Base-by-base conservation (phyloP, 208 protist species). In the Trypanosoma brucei region DNA sequence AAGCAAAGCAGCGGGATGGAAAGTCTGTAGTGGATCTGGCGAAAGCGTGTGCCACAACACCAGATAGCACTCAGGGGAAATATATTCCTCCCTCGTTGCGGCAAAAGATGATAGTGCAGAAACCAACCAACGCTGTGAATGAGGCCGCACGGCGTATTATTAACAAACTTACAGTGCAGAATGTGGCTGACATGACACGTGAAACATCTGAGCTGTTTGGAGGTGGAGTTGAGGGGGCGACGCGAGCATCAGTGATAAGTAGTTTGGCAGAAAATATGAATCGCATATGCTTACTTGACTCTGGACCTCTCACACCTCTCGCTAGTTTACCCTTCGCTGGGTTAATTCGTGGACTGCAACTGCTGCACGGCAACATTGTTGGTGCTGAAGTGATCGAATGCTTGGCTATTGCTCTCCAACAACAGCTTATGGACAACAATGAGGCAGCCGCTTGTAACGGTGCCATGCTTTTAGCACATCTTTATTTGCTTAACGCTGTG, bases 151-250 rank as follows among this genome's bases (percentile, higher is more conserved):
- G 81, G 8, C 80, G 84, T 31, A 72, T 78, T 8, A 66, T 88
- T 5, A 94, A 94, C 57, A 91, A 89, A 59, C 70, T 94, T 34
- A 91, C 88, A 31, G 70, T 88, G 62, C 50, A 65, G 2, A 94
- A 94, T 65, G 83, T 91, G n/a, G 79, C 80, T 0, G 76, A 75
- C 34, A 75, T 91, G 54, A 81, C 83, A n/a, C 52, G 67, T 7
- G 88, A 91, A 34, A 37, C 88, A 9, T 79, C 76, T 30, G 68
- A 76, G 0, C 14, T 79, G 13, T 59, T 84, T 80, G 35, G 67
- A 75, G 62, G 55, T 34, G 30, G n/a, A 22, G 49, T 59, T n/a
- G 59, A 72, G 0, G 78, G 75, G 3, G 79, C 78, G 3, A 72
- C 86, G 9, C 80, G 84, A 22, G 84, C 78, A 6, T 53, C 56